Base-by-base conservation (phyloP, 345 rosid genomes). In the Cardamine chenopodiifolia region DNA sequence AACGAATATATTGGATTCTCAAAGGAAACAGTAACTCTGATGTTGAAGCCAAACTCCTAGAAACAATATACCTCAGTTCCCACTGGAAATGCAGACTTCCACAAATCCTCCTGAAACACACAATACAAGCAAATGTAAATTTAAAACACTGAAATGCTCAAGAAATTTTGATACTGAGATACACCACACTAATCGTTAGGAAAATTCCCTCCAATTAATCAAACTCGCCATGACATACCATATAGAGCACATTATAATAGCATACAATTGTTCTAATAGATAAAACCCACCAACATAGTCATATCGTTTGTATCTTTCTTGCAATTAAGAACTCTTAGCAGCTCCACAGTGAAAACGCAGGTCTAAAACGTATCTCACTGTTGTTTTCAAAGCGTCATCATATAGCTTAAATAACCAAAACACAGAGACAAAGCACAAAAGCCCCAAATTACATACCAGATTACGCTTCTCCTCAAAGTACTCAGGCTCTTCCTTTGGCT, bases 1-100 rank as follows among this genome's bases (percentile, higher is more conserved):
- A 75, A 62, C 50, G 13, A 13, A 55, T 26, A 48, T 40, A 35
- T 39, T 47, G 11, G 22, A 49, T 4, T 28, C 17, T 59, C 34
- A 18, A 53, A 23, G 62, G 10, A 64, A 47, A 39, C 25, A 3
- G 32, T 17, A 37, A 22, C 40, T 6, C 22, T 40, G 44, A 64
- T 50, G 13, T 26, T 5, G 34, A 76, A 75, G 23, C 5, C 13
- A 50, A 48, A 63, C 18, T 35, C 59, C 52, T 20, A 61, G 32
- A 32, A 81, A 61, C 34, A 71, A 60, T 10, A 48, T 81, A 93
- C 98, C 98, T 93, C 99, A 2, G 96, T 89, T 44, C 99, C 99
- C 71, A 94, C 97, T 10, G 97, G 97, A 75, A 89, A 89, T 13
- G 82, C 89, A 40, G 72, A 83, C 82, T 81, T 89, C 98, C 98